Conservation (phyloP, 169 alveolate genomes). For the Eimeria necatrix region DNA sequence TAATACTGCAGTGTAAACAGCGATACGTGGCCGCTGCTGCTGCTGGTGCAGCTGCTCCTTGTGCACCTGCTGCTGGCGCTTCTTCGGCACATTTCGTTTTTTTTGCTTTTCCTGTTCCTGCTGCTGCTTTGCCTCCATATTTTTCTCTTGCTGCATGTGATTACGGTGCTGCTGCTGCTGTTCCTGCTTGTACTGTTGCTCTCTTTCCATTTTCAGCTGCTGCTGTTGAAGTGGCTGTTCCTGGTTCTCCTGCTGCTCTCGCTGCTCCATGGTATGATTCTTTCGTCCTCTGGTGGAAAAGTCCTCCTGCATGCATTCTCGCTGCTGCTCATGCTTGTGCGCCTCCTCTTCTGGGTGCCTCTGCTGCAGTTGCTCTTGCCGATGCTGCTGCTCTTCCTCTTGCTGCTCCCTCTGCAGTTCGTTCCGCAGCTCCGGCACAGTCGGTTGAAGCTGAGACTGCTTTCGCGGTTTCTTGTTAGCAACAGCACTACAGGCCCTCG, state of each 20-base stretch:
- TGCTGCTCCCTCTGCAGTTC: not conserved
- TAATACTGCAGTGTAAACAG: not conserved
- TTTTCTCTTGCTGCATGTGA: too few species aligned
- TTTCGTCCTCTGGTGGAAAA: not conserved
- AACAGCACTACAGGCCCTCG: not conserved
- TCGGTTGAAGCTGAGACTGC: not conserved
- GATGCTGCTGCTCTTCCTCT: not conserved
- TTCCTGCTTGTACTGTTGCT: not conserved
- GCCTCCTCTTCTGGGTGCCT: not conserved
- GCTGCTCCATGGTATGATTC: not conserved
- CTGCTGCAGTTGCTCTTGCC: not conserved
- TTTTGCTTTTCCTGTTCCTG: too few species aligned
- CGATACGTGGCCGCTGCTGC: constrained; percentile 11
- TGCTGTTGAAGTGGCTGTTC: too few species aligned
- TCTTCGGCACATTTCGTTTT: too few species aligned
- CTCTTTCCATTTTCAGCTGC: not conserved
- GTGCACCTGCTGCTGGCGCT: too few species aligned
- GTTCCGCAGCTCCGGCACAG: not conserved
- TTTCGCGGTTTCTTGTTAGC: not conserved
- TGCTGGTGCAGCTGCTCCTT: not conserved
- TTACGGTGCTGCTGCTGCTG: not conserved
- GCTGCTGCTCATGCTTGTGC: not conserved
- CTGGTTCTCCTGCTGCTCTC: too few species aligned
- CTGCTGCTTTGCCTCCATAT: too few species aligned
- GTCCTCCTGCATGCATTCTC: not conserved